Evolutionary conservation across 768 basidiomycete genomes (phyloP).

Genomic region (Strobilomyces dryophilus): DNA sequence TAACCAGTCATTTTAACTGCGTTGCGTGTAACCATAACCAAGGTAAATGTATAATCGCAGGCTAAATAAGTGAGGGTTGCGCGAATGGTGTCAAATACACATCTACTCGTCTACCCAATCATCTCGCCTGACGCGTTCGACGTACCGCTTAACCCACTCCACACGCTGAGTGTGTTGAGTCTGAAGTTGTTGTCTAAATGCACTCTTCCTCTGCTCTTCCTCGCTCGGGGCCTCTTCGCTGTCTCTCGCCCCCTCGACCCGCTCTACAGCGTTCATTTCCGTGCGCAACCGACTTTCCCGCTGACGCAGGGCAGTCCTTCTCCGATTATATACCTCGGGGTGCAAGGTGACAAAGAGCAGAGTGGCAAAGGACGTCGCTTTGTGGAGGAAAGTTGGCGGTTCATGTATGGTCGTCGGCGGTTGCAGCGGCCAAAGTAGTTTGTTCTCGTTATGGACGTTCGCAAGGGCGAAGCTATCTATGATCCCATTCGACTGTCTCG

Average conservation of each 20-base stretch:
- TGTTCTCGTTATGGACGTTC: constrained; percentile 55
- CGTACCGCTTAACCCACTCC: constrained; percentile 60
- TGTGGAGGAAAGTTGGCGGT: constrained; percentile 49
- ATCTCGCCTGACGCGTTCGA: constrained; percentile 56
- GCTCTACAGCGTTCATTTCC: constrained; percentile 47
- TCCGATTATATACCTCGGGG: constrained; percentile 71
- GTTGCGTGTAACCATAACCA: constrained; percentile 3
- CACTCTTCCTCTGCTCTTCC: constrained; percentile 26
- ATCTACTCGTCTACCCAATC: constrained; percentile 66
- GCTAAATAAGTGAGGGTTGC: not conserved
- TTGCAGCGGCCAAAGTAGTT: constrained; percentile 37
- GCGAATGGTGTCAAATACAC: constrained; percentile 2
- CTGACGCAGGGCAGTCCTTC: constrained; percentile 52
- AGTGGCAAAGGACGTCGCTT: constrained; percentile 47
- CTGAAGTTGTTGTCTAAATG: constrained; percentile 40
- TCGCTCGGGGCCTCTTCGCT: constrained; percentile 30
- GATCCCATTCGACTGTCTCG: constrained; percentile 30
- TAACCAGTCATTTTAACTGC: not conserved
- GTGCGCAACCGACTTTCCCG: constrained; percentile 66
- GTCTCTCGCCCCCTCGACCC: constrained; percentile 25
- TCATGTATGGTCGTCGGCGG: constrained; percentile 14
- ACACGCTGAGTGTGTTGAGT: constrained; percentile 51
- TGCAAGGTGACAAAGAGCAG: constrained; percentile 61
- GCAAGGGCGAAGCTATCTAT: constrained; percentile 53
- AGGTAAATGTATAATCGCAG: not conserved